Evolutionary conservation across 768 basidiomycete species (phyloP), one percentile per base, ranked within the genome.

Genomic region (Mycena filopes): DNA sequence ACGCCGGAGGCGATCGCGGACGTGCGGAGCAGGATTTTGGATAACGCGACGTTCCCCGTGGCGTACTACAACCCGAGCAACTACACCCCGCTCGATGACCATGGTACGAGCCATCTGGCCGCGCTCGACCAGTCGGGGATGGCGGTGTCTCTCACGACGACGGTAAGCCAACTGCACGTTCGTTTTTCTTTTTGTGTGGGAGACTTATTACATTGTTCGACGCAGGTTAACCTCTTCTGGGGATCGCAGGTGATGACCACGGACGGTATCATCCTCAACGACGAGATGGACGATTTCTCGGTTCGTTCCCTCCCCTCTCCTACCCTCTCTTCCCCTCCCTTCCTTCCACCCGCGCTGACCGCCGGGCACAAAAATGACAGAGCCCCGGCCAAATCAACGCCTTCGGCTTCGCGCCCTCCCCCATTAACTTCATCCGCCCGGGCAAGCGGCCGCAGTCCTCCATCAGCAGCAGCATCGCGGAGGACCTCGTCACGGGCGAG

Each of bases 391-490:
- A 55, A 42, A 59, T 60, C 6, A 77, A 77, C 54, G 67, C 74
- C 5, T 81, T 81, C 62, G 81, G 81, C 2, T 81, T 80, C 68
- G 70, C 72, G 11, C 71, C 80, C 12, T 75, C 75, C 5, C 80
- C 80, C 0, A 70, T 71, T 50, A 81, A 81, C 71, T 78, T 69
- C 43, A 80, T 80, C 59, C 53, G 49, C 15, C 71, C 69, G 6
- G 58, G 42, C 20, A 69, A 82, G 64, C 73, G 79, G 21, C 80
- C 79, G 1, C 76, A 74, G 51, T 73, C 72, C 8, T 73, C 71
- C 18, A 77, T 75, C 55, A 55, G 75, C 8, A 75, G 76, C 23
- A 74, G 73, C 23, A 78, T 82, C 56, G 78, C 76, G 9, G 80
- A 82, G 60, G 73, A 80, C 59, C 70, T 75, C 29, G 63, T 71